Percentiles rank a stretch among this genome's conserved stretches.
phyloP scores from a whole-genome alignment of 164 flowering plant species.

The Stephania yunnanensis region DNA sequence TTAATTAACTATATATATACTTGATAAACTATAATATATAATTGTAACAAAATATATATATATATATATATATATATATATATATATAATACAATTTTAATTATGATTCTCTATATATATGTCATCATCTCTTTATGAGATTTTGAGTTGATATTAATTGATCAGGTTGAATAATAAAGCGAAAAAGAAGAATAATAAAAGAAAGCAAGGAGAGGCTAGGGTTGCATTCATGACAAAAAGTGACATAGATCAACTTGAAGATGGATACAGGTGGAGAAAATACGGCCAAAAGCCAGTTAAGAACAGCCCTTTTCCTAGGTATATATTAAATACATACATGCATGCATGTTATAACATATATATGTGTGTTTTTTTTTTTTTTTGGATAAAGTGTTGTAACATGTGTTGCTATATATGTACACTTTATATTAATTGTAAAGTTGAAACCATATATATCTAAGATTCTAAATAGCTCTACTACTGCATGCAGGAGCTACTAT shows the following conservation, averaged over 20 bases:
- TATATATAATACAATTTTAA: too few species aligned
- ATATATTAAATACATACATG: not conserved
- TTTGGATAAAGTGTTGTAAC: too few species aligned
- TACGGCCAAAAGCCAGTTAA: slow-evolving; percentile 95
- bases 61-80: too few species aligned
- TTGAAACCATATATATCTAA: too few species aligned
- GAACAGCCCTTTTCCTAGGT: slow-evolving; percentile 93
- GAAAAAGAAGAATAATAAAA: slow-evolving; percentile 69
- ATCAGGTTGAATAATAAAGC: slow-evolving; percentile 43
- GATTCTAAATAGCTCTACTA: too few species aligned
- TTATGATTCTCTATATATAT: not conserved
- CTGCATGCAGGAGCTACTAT: slow-evolving; percentile 60
- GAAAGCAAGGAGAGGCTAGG: slow-evolving; percentile 67
- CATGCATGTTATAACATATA: too few species aligned
- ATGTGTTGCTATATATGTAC: too few species aligned
- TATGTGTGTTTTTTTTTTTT: too few species aligned
- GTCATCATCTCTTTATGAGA: slow-evolving; percentile 14
- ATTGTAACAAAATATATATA: too few species aligned
- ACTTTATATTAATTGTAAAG: too few species aligned
- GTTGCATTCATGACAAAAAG: slow-evolving; percentile 93
- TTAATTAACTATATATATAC: too few species aligned
- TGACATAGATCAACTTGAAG: slow-evolving; percentile 80
- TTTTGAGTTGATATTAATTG: not conserved
- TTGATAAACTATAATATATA: too few species aligned
- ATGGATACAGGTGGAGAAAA: slow-evolving; percentile 88